Percentiles rank a stretch among this genome's conserved stretches.
Conservation (phyloP, 2,329 filamentous ascomycete genomes). For the Colletotrichum paranaense region DNA sequence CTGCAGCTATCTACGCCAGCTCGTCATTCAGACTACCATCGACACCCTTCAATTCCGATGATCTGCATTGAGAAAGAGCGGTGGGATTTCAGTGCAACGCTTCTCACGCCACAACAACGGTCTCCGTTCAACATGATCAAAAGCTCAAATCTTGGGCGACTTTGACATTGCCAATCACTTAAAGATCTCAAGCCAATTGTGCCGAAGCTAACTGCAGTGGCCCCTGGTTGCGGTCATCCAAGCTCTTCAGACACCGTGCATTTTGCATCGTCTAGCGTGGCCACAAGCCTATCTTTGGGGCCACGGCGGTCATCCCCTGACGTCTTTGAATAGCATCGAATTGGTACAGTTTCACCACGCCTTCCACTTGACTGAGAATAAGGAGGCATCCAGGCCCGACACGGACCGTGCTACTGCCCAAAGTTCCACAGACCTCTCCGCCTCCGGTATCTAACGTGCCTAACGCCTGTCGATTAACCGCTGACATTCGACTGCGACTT, state of each 20-base stretch:
- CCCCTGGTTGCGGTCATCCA: conserved; percentile 7
- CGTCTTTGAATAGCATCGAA: not conserved
- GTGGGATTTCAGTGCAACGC: conserved; percentile 23
- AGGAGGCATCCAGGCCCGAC: conserved; percentile 8
- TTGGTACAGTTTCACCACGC: not conserved
- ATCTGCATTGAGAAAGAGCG: conserved; percentile 33
- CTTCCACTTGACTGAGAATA: conserved; percentile 1
- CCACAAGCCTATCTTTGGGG: conserved; percentile 6
- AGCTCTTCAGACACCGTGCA: conserved; percentile 13
- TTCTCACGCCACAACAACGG: conserved; percentile 20
- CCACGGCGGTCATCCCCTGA: not conserved
- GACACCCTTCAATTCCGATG: conserved; percentile 4
- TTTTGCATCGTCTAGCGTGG: not conserved
- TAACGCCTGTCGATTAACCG: not conserved
- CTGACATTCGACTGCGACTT: not conserved
- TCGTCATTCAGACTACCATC: conserved; percentile 26
- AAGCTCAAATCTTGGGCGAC: not conserved
- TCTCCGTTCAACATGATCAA: conserved; percentile 6
- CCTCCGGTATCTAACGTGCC: not conserved
- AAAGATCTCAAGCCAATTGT: not conserved
- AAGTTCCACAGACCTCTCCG: conserved; percentile 20
- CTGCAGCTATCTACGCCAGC: conserved; percentile 29
- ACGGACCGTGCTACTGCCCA: conserved; percentile 16
- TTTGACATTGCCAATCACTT: not conserved
- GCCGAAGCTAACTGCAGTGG: conserved; percentile 14